Base-by-base conservation (phyloP, 148 eudicot genomes). In the Oxyria digyna region DNA sequence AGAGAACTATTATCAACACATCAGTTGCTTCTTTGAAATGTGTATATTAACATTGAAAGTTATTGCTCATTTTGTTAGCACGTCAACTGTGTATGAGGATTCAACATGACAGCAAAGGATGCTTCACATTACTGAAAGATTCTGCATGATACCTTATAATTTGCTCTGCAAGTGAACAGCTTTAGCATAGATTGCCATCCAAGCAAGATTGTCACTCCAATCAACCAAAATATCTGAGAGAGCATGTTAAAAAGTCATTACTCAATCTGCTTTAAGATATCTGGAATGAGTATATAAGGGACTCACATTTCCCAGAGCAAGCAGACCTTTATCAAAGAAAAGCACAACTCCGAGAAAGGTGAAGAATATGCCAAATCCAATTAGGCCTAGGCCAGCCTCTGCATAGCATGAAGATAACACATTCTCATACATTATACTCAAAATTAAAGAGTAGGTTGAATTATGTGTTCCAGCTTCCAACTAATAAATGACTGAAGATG, bases 231-330 rank as follows among this genome's bases (percentile, higher is more conserved):
- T 71, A 85, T 80, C 88, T 85, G 69, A 23, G 52, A 41, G 35
- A 27, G 33, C 42, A 59, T 14, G 68, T 37, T 1, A 17, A 21
- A 4, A 73, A 66, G 68, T 42, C 20, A 59, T 50, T 10, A 11
- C 17, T 29, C 6, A 20, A 37, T 23, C 20, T 0, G 38, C 18
- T 27, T 14, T 14, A 4, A 69, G 67, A 45, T 3, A 20, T 6
- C 3, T 37, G 14, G 33, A 38, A 18, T 6, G 13, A 17, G n/a
- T 14, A 72, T 37, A 59, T 38, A 31, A 43, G 40, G 7, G 40
- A 42, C 87, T 84, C 76, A 81, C 87, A 79, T 84, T 81, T 67
- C 83, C 87, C 74, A 84, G 67, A 52, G 87, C 87, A 67, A 84
- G 85, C 69, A 84, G 66, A 31, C 87, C 87, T 75, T 84, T 81